These are phyloP conservation scores for Kokia cookei DNA, from an alignment of 441 rosid species.

Conservation along the genomic window DNA sequence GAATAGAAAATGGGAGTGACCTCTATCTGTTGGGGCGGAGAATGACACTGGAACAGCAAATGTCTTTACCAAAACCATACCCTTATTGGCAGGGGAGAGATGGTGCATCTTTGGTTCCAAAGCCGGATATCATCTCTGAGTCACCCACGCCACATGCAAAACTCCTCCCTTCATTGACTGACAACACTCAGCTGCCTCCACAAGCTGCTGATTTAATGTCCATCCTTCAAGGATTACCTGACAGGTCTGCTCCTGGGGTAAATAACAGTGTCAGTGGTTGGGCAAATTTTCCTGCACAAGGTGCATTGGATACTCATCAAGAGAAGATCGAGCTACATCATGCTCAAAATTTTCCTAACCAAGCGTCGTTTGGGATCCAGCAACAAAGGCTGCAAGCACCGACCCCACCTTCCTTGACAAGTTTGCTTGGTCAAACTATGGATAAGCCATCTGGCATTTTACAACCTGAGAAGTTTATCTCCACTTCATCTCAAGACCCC, in stretches of 20 bases:
- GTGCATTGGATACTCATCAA: slow-evolving; percentile 45
- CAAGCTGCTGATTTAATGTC: slow-evolving; percentile 76
- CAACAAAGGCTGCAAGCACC: slow-evolving; percentile 60
- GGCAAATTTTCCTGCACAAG: slow-evolving; percentile 53
- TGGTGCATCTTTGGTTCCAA: slow-evolving; percentile 48
- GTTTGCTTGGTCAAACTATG: slow-evolving; percentile 55
- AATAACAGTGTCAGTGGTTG: slow-evolving; percentile 52
- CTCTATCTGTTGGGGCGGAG: slow-evolving; percentile 67
- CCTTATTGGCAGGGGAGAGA: slow-evolving; percentile 78
- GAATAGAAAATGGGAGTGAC: slow-evolving; percentile 58
- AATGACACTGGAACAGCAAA: slow-evolving; percentile 77
- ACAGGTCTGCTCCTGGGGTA: slow-evolving; percentile 51
- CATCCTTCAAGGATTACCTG: slow-evolving; percentile 64
- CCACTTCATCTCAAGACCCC: slow-evolving; percentile 68
- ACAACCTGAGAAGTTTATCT: slow-evolving; percentile 39
- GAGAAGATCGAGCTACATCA: slow-evolving; percentile 57
- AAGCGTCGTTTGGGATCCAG: slow-evolving; percentile 54
- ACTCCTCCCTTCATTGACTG: slow-evolving; percentile 26
- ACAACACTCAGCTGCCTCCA: slow-evolving; percentile 44
- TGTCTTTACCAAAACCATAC: slow-evolving; percentile 48
- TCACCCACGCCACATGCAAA: slow-evolving; percentile 33
- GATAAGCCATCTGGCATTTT: slow-evolving; percentile 53
- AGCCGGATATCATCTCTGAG: slow-evolving; percentile 51
- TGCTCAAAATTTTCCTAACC: slow-evolving; percentile 50
- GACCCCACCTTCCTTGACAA: slow-evolving; percentile 40